Conservation (phyloP, 108 stramenopile genomes). For the Fistulifera solaris region DNA sequence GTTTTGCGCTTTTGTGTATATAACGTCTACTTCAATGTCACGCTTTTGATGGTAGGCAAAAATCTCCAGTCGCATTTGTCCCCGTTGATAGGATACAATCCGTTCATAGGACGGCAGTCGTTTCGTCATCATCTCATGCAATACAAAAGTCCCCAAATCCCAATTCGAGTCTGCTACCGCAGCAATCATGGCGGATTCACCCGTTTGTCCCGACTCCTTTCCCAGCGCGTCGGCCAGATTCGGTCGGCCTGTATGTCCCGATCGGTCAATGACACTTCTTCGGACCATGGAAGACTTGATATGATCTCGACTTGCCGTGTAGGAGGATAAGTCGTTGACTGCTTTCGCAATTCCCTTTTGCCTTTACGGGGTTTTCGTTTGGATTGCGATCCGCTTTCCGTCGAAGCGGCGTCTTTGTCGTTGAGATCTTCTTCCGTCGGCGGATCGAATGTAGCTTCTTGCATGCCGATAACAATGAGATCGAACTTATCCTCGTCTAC, state of each 20-base stretch:
- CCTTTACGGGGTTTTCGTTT: not conserved
- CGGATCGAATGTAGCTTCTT: conserved; percentile 41
- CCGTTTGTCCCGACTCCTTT: not conserved
- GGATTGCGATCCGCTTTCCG: not conserved
- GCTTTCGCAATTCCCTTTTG: conserved; percentile 7
- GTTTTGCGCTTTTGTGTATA: conserved; percentile 34
- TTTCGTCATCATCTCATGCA: conserved; percentile 21
- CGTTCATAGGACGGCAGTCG: conserved; percentile 32
- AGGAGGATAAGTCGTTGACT: not conserved
- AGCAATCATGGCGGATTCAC: not conserved
- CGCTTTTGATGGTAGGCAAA: conserved; percentile 20
- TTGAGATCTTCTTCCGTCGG: not conserved
- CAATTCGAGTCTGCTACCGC: not conserved
- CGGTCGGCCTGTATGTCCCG: not conserved
- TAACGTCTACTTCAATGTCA: conserved; percentile 1
- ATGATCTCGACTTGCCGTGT: conserved; percentile 10
- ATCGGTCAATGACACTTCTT: not conserved
- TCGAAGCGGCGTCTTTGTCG: not conserved
- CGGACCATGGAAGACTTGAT: conserved; percentile 3
- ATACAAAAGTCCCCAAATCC: conserved; percentile 11
- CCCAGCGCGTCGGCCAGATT: not conserved
- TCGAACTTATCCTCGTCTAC: conserved; percentile 29
- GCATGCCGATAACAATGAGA: conserved; percentile 52
- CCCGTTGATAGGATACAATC: conserved; percentile 30
- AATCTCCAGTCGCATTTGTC: conserved; percentile 58